Conservation (phyloP, 495 filamentous ascomycete genomes). For the Corynascus novoguineensis region DNA sequence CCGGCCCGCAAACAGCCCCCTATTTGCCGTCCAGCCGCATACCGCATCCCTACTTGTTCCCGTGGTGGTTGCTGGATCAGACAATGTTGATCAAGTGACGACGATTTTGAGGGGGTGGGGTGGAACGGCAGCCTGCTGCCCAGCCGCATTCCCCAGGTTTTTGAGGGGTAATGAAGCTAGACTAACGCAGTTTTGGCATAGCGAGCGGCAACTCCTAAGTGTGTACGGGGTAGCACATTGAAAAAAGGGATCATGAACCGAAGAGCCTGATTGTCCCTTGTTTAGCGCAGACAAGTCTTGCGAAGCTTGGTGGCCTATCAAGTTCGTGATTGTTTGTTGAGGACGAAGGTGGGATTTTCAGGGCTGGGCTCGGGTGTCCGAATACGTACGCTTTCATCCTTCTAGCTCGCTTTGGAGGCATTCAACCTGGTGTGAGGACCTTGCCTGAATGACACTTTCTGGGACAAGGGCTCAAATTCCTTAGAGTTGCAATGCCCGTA, state of each 20-base stretch:
- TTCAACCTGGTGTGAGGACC: too few relatives aligned
- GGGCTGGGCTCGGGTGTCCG: neutral
- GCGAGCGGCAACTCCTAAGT: neutral
- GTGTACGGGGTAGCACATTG: too few relatives aligned
- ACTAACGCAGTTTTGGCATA: constrained; percentile 8
- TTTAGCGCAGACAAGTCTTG: neutral
- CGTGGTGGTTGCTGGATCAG: constrained; percentile 22
- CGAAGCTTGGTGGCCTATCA: neutral
- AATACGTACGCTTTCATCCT: neutral
- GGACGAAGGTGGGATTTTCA: neutral
- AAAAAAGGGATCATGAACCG: neutral
- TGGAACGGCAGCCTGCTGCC: neutral
- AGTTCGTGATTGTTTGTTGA: neutral
- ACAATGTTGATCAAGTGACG: constrained; percentile 30
- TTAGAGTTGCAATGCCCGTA: neutral
- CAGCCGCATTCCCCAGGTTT: constrained; percentile 3
- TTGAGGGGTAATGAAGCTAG: constrained; percentile 14
- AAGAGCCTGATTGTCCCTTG: neutral
- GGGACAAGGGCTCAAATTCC: neutral
- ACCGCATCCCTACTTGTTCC: constrained; percentile 18
- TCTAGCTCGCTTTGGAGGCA: neutral
- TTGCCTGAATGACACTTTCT: neutral
- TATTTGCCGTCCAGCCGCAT: constrained; percentile 2
- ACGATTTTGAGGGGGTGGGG: constrained; percentile 7
- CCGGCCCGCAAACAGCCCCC: neutral